Base-by-base conservation (phyloP, 139 green algal species). In the Micractinium sp. region DNA sequence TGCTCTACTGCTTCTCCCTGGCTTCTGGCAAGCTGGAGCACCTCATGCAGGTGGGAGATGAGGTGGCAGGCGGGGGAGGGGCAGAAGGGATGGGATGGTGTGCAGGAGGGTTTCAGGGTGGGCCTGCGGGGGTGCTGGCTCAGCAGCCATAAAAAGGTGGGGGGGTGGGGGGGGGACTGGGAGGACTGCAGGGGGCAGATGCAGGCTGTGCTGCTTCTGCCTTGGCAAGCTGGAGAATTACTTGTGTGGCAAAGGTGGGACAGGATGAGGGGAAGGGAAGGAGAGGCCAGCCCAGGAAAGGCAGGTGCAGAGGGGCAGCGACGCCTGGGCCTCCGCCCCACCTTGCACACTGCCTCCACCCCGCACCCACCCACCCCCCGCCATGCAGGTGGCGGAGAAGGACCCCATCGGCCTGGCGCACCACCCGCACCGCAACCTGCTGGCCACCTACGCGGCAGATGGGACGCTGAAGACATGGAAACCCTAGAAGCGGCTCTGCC, bases 371-470 rank as follows among this genome's bases (percentile, higher is more conserved):
- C 12, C 71, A 23, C 33, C 74, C 13, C 74, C 19, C 33, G 0
- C 33, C 9, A 16, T 38, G 38, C 77, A 91, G 78, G 74, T 91
- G 41, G 39, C 97, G 56, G 95, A 98, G 5, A 98, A 98, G 89
- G 95, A 93, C 14, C 91, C 95, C 20, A 98, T 99, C 85, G 96
- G 97, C 20, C 39, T 99, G 25, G 90, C 92, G 9, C 97, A 99
- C 89, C 98, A 99, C 92, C 98, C 98, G 2, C 95, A 97, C 90
- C 92, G 96, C 36, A 99, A 99, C 88, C 85, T 99, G 74, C n/a
- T 99, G 35, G 97, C 97, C 31, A 98, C 96, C 0, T 98, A 90
- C 61, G 94, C 93, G 0, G 92, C 95, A 56, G 96, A 98, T 23
- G 96, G 97, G 15, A 91, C 92, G 23, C 85, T 99, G 19, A 97